Evolutionary conservation across 2,329 filamentous ascomycete species (phyloP), one percentile per base, ranked within the genome.

Genomic region (Furcasterigmium furcatum): DNA sequence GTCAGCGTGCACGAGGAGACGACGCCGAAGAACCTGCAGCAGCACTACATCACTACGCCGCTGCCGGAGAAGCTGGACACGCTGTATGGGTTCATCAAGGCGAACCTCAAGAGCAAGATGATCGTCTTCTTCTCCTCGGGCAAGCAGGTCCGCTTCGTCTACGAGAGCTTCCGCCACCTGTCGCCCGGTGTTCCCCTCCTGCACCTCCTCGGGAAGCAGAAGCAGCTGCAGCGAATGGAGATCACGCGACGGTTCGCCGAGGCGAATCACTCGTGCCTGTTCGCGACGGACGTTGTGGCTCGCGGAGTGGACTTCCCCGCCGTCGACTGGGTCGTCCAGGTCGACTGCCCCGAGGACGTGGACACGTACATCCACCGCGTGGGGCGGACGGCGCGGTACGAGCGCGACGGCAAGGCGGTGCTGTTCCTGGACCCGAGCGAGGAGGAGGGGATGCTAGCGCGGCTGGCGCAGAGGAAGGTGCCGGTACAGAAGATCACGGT

Each of bases 361-460:
- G 94, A 97, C 59, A 99, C 94, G 0, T 99, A 99, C 59, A 97
- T 99, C 55, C 94, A 99, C 67, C 84, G 94, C 48, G 92, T 96
- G 5, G 94, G 94, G 2, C 82, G 94, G 24, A 97, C 94, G 16
- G 94, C 94, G n/a, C 82, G 92, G 19, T 97, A 95, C 64, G 86
- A 96, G 58, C 86, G 87, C 52, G 82, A 89, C 44, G 94, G 94
- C 8, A 83, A 86, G 32, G 92, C 94, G 1, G 89, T 97, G 1
- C 66, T 99, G 0, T 96, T 99, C 64, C 71, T 99, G 0, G 90
- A 96, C 45, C 92, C 94, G 0, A 94, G 83, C 55, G 95, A 99
- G 65, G 92, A 96, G 63, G 77, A 83, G 46, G 91, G 88, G n/a
- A 95, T 99, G 87, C 59, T 96, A 38, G 84, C 86, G 61, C 79